These are phyloP conservation scores for Oryza glumipatula DNA, from an alignment of 176 grass and related monocot genomes.

Conservation along the genomic window DNA sequence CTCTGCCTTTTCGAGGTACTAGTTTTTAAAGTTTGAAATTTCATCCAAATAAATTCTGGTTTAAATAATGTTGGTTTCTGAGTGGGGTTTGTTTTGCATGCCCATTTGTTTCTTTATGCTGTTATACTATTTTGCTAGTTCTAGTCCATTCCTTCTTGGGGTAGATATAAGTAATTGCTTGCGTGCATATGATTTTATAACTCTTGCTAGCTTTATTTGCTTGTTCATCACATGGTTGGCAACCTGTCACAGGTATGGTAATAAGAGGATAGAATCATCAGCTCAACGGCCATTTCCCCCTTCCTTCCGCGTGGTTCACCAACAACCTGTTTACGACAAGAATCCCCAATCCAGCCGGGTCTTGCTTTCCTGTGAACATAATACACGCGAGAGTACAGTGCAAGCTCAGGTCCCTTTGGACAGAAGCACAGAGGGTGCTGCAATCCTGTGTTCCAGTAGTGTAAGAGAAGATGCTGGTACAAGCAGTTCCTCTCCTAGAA, in stretches of 20 bases:
- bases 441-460: constrained; percentile 45
- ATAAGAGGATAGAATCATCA: constrained; percentile 64
- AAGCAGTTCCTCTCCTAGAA: constrained; percentile 53
- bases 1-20: constrained; percentile 88
- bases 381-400: constrained; percentile 41
- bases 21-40: constrained; percentile 14
- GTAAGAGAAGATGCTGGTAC: constrained; percentile 54
- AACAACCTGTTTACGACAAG: constrained; percentile 53
- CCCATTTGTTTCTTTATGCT: constrained; percentile 23
- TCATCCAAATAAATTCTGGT: constrained; percentile 7
- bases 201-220: constrained; percentile 25
- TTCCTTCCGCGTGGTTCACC: constrained; percentile 27
- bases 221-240: constrained; percentile 30
- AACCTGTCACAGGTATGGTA: constrained; percentile 68
- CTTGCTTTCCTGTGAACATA: constrained; percentile 34
- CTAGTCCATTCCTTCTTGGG: not conserved
- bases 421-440: constrained; percentile 42
- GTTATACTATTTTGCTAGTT: constrained; percentile 20
- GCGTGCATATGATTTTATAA: constrained; percentile 20
- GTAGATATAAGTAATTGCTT: constrained; percentile 16
- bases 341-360: constrained; percentile 38
- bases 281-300: constrained; percentile 44
- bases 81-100: not conserved
- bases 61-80: constrained; percentile 8
- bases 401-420: constrained; percentile 45